phyloP scores from a whole-genome alignment of 768 basidiomycete species.

The Hortiboletus flavorubellus region DNA sequence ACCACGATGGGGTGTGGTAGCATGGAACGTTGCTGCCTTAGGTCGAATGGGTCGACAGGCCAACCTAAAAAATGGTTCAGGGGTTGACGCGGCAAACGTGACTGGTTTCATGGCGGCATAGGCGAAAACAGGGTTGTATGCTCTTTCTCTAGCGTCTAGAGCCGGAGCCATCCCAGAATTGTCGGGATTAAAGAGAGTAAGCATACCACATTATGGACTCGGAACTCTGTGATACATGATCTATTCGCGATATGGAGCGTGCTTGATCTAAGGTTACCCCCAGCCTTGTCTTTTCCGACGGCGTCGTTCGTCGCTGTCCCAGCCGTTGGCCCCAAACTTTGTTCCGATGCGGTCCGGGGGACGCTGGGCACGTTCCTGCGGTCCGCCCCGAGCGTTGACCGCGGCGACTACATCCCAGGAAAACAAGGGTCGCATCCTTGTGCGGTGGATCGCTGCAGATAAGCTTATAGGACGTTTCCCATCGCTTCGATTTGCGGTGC shows the following conservation, averaged over 20 bases:
- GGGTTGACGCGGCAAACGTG: conserved; percentile 12
- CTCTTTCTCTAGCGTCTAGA: not conserved
- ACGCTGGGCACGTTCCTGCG: not conserved
- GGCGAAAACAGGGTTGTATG: not conserved
- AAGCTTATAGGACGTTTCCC: not conserved
- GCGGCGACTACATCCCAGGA: not conserved
- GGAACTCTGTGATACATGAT: not conserved
- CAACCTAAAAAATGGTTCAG: not conserved
- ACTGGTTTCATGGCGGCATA: conserved; percentile 21
- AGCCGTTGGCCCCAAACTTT: conserved; percentile 12
- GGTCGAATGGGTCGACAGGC: conserved; percentile 26
- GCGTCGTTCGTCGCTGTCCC: conserved; percentile 20
- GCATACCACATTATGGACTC: not conserved
- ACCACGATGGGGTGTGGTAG: conserved; percentile 11
- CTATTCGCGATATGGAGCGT: conserved; percentile 34
- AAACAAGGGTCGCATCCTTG: not conserved
- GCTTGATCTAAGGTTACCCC: conserved; percentile 36
- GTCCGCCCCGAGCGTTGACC: not conserved
- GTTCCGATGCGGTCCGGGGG: conserved; percentile 12
- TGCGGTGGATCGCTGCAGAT: not conserved
- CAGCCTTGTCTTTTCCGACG: conserved; percentile 36
- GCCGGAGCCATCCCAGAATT: conserved; percentile 3
- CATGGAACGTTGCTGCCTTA: conserved; percentile 16
- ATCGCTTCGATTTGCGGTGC: too few relatives aligned
- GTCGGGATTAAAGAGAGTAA: not conserved